Base-by-base conservation (phyloP, 257 asterid genomes). In the Plantago ovata region DNA sequence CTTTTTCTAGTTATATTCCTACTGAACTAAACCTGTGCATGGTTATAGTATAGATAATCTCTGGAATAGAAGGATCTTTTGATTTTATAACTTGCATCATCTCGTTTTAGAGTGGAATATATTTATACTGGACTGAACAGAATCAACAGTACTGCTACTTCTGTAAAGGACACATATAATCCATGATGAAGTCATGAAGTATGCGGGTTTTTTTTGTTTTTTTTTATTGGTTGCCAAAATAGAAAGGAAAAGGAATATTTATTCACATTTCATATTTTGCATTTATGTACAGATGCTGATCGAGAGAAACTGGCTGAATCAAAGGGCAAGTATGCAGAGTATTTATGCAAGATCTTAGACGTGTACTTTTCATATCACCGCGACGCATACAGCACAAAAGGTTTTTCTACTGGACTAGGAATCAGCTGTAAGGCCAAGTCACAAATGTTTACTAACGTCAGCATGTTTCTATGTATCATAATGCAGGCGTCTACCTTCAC, bases 401-500 rank as follows among this genome's bases (percentile, higher is more conserved):
- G 98, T 92, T 50, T 58, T 79, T 58, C 28, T 36, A 39, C 14
- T 61, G 40, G 67, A 56, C 38, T 44, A 28, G 38, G 54, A 33
- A 36, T 44, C 48, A 48, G 58, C 54, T 60, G 9, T 61, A 24
- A 20, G 33, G 13, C 38, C 24, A 56, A 62, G 57, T 28, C 24
- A 20, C 43, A 33, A 45, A 43, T 46, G 15, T 56, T 20, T 22
- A 10, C 43, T 64, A 48, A 69, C 32, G 48, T 45, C 38, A 62
- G 33, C 22, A 49, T 49, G 61, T 20, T 49, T 23, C 62, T 42
- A 21, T 12, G 22, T 24, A 68, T 61, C 62, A 41, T 53, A 24
- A 61, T 67, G 76, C 79, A 92, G 98, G 97, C 38, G 96, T 92
- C 46, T 92, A 88, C 65, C 98, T 92, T 71, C 98, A 92, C 21